Evolutionary conservation across 208 protist species (phyloP).

Genomic region (Balamuthia mandrillaris): DNA sequence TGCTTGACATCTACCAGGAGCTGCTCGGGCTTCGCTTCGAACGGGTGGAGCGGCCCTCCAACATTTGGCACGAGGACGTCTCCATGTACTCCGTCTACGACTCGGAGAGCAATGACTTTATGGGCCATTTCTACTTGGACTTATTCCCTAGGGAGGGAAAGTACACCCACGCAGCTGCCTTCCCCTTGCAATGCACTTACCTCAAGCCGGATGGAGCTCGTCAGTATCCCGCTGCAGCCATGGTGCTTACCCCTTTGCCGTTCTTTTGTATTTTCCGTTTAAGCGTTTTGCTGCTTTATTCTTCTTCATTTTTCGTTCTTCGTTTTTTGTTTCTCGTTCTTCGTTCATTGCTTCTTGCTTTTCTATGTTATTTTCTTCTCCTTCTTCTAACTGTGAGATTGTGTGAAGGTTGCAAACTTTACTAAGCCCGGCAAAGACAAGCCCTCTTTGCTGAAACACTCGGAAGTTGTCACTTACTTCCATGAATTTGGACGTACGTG

Average conservation of each 20-base stretch:
- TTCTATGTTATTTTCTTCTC: background rate
- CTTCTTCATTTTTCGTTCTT: background rate
- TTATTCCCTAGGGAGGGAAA: constrained; percentile 63
- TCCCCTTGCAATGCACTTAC: constrained; percentile 43
- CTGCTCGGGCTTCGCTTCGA: constrained; percentile 38
- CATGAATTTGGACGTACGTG: constrained; percentile 64
- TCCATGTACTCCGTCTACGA: constrained; percentile 32
- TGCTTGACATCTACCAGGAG: constrained; percentile 53
- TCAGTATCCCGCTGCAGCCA: constrained; percentile 38
- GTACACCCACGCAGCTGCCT: constrained; percentile 65
- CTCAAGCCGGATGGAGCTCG: background rate
- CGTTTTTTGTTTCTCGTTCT: background rate
- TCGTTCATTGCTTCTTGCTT: background rate
- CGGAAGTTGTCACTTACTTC: constrained; percentile 68
- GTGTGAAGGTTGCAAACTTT: constrained; percentile 66
- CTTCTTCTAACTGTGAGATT: background rate
- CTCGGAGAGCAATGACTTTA: background rate
- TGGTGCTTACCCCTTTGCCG: background rate
- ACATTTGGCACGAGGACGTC: constrained; percentile 53
- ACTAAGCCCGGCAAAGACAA: constrained; percentile 36
- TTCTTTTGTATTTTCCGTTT: background rate
- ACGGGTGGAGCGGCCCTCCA: background rate
- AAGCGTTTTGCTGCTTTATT: background rate
- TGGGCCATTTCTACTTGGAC: constrained; percentile 65
- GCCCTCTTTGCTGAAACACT: constrained; percentile 59